These are phyloP conservation scores for Diospyros lotus DNA, from an alignment of 148 eudicot species.

Conservation along the genomic window DNA sequence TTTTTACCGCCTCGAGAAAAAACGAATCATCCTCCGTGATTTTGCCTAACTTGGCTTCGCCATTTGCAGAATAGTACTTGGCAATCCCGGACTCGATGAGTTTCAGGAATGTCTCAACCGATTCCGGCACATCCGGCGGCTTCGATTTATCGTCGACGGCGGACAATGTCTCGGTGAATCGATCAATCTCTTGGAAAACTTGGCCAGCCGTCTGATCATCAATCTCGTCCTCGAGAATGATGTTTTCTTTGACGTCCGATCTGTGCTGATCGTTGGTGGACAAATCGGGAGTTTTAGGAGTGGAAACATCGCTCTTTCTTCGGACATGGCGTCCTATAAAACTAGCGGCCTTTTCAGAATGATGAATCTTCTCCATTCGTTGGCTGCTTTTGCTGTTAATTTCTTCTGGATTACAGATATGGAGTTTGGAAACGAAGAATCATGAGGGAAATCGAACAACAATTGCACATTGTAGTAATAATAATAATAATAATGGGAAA, in stretches of 20 bases:
- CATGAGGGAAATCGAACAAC: too few relatives aligned
- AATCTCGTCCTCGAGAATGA: neutral
- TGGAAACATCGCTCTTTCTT: constrained; percentile 1
- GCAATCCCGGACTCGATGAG: constrained; percentile 39
- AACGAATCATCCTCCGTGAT: constrained; percentile 27
- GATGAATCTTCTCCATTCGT: constrained; percentile 29
- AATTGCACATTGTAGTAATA: too few relatives aligned
- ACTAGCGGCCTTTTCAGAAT: constrained; percentile 29
- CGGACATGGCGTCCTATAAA: constrained; percentile 25
- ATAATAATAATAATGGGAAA: too few relatives aligned
- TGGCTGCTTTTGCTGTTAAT: neutral
- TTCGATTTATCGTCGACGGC: constrained; percentile 13
- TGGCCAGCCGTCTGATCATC: constrained; percentile 21
- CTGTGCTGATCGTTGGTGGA: neutral
- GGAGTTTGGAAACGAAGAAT: too few relatives aligned
- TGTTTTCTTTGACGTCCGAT: constrained; percentile 5
- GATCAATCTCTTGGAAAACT: constrained; percentile 39
- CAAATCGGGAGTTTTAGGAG: neutral
- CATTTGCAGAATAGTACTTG: constrained; percentile 26
- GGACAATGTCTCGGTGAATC: constrained; percentile 26
- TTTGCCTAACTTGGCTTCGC: constrained; percentile 9
- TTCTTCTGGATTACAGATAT: too few relatives aligned
- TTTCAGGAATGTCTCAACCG: constrained; percentile 29
- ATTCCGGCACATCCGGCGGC: constrained; percentile 33
- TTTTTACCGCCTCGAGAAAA: constrained; percentile 30